These are phyloP conservation scores for Berkeleyomyces basicola DNA, from an alignment of 2,329 filamentous ascomycete genomes.

Conservation along the genomic window DNA sequence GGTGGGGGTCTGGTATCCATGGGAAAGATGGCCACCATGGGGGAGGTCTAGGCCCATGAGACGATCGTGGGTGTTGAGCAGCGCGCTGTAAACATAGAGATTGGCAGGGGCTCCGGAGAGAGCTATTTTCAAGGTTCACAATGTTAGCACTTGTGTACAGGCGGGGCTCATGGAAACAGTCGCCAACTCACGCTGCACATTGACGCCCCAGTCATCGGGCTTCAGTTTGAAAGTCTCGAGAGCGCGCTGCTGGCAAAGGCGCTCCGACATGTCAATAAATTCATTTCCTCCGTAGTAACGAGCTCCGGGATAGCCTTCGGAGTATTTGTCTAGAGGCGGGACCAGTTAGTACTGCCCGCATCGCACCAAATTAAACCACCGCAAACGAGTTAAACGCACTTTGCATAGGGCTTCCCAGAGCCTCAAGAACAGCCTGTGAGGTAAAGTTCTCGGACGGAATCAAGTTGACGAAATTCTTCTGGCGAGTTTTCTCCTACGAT, in stretches of 20 bases:
- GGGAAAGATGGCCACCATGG: conserved; percentile 87
- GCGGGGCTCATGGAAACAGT: neutral
- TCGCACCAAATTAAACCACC: neutral
- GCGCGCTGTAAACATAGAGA: conserved; percentile 84
- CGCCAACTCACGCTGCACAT: conserved; percentile 60
- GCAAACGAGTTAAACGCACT: conserved; percentile 36
- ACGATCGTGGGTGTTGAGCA: conserved; percentile 83
- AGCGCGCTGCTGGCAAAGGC: conserved; percentile 77
- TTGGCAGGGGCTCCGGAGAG: conserved; percentile 63
- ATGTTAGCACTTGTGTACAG: neutral
- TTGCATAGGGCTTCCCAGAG: conserved; percentile 86
- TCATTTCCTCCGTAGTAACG: conserved; percentile 96
- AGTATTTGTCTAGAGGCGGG: conserved; percentile 65
- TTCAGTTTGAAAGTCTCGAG: conserved; percentile 75
- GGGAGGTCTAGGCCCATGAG: conserved; percentile 95
- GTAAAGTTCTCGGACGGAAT: conserved; percentile 95
- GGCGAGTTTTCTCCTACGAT: conserved; percentile 72
- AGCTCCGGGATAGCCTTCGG: conserved; percentile 90
- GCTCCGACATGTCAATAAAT: conserved; percentile 82
- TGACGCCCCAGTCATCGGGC: conserved; percentile 84
- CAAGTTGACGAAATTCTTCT: conserved; percentile 97
- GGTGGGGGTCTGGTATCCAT: conserved; percentile 90
- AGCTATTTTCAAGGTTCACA: conserved; percentile 30
- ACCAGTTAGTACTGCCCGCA: conserved; percentile 4
- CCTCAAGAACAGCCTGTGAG: conserved; percentile 80